Percentiles rank a stretch among this genome's conserved stretches.
Conservation (phyloP, 2,329 filamentous ascomycete genomes). For the Periglandula ipomoeae region DNA sequence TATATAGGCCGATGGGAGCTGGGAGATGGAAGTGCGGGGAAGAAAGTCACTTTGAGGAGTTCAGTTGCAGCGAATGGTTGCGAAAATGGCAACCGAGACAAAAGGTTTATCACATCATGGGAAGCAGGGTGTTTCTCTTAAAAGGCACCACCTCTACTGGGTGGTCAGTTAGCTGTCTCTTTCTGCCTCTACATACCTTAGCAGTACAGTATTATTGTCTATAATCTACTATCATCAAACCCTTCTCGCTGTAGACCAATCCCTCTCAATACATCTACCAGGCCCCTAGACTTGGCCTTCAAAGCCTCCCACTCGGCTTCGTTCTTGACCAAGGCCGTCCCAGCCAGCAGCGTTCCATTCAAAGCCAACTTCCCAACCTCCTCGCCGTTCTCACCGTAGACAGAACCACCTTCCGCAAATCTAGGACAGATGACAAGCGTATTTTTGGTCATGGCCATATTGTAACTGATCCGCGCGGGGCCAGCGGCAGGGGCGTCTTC, state of each 20-base stretch:
- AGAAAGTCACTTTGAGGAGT: neutral
- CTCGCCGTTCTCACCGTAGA: slow-evolving; percentile 19
- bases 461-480: slow-evolving; percentile 51
- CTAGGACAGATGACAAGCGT: slow-evolving; percentile 47
- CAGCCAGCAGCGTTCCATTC: slow-evolving; percentile 56
- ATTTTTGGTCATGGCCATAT: slow-evolving; percentile 48
- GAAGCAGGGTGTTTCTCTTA: neutral
- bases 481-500: slow-evolving; percentile 22
- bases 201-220: neutral
- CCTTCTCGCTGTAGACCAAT: slow-evolving; percentile 22
- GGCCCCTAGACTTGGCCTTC: slow-evolving; percentile 21
- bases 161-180: neutral
- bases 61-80: too few species aligned
- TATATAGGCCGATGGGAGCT: too few species aligned
- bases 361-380: slow-evolving; percentile 38
- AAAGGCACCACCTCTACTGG: neutral
- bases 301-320: slow-evolving; percentile 48
- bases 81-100: neutral
- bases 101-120: too few species aligned
- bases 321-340: slow-evolving; percentile 54
- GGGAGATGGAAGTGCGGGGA: neutral
- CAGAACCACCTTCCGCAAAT: slow-evolving; percentile 36
- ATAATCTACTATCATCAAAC: neutral
- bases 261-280: slow-evolving; percentile 11
- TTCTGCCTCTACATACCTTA: neutral